These are phyloP conservation scores for Pleurostoma richardsiae DNA, from an alignment of 2,329 filamentous ascomycete species.

Conservation along the genomic window DNA sequence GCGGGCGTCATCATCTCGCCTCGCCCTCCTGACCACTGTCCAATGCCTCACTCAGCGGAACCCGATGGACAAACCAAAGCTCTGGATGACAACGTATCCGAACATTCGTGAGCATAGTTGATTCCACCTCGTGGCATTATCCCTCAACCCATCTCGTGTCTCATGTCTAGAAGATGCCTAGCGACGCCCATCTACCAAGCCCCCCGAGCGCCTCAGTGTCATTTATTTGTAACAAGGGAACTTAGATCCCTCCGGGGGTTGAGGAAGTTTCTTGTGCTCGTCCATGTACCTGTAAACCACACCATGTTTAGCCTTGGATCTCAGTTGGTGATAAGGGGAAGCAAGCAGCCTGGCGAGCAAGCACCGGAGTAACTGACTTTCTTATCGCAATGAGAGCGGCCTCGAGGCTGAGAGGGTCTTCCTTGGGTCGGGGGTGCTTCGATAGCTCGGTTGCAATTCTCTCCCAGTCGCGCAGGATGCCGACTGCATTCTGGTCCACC, in stretches of 20 bases:
- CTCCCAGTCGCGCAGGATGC: conserved; percentile 86
- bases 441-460: conserved; percentile 80
- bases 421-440: conserved; percentile 21
- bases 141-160: no score
- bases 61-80: no score
- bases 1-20: no score
- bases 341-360: background rate
- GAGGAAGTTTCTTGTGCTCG: conserved; percentile 90
- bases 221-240: conserved; percentile 21
- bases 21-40: no score
- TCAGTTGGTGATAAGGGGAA: background rate
- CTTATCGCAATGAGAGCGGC: conserved; percentile 27
- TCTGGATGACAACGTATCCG: no score
- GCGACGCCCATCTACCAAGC: no score
- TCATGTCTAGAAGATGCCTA: no score
- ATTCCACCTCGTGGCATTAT: no score
- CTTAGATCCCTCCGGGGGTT: conserved; percentile 78
- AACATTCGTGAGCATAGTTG: no score
- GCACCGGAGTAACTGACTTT: conserved; percentile 13
- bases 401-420: conserved; percentile 27
- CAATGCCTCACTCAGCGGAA: no score
- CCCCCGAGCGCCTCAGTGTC: no score
- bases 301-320: conserved; percentile 2
- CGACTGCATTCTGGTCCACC: conserved; percentile 79
- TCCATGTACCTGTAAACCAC: conserved; percentile 76